Evolutionary conservation across 176 grass and related monocot genomes (phyloP), one percentile per base, ranked within the genome.

Genomic region (Paspalum notatum): DNA sequence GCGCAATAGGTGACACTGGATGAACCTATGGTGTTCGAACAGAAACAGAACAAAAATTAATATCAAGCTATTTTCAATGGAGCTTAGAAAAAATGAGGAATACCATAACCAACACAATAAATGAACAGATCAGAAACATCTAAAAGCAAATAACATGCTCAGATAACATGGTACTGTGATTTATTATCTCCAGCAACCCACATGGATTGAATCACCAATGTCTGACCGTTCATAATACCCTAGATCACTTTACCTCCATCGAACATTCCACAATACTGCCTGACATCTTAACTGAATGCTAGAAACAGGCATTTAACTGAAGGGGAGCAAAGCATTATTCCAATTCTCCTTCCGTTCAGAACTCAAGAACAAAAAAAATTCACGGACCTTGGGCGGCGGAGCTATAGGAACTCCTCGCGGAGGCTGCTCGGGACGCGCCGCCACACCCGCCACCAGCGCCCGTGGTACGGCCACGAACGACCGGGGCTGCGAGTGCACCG

Each of bases 381-480:
- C 13, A 87, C 63, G 58, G 51, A 91, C 89, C 89, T 91, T 91
- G 82, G 77, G 77, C 24, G 78, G 89, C 25, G 78, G 45, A 44
- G 65, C 60, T 48, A 81, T 84, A 8, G 72, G 85, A 44, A 91
- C 72, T 40, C 82, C 85, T 59, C 72, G 82, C 11, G 77, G 85
- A 68, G 82, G 84, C 8, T 80, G 69, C 15, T 83, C 84, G 4
- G 77, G 72, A 6, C 72, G 72, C 66, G 66, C 25, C 18, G 51
- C 74, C 38, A 77, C 72, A 5, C 71, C 25, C 4, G 85, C 72
- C 60, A 60, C 66, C 59, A 81, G 58, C 4, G 85, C 77, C 66
- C 66, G 42, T 4, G 81, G 78, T 50, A 72, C 43, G 45, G 75
- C 46, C 11, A 75, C 53, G 26, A 57, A 86, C 8, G 82, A 85